phyloP scores from a whole-genome alignment of 2,329 filamentous ascomycete species.

The Chrysosporium queenslandicum region DNA sequence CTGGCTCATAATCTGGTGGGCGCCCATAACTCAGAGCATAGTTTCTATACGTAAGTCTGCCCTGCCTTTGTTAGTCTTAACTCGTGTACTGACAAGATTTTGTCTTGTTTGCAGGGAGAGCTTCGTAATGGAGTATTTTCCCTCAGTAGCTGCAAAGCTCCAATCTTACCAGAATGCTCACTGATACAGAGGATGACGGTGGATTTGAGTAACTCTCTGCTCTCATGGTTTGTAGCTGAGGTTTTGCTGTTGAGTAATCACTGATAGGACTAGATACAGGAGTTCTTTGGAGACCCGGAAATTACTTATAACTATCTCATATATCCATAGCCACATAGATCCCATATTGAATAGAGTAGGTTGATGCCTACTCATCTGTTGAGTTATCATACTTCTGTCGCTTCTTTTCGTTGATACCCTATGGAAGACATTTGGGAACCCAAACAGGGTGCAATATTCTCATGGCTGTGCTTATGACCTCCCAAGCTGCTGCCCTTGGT shows the following conservation, averaged over 20 bases:
- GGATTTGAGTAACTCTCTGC: neutral
- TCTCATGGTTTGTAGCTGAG: neutral
- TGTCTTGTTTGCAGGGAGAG: constrained; percentile 49
- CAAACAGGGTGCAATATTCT: too few relatives aligned
- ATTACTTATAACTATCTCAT: too few relatives aligned
- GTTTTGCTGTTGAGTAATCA: neutral
- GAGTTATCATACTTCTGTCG: neutral
- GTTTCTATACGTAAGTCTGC: constrained; percentile 54
- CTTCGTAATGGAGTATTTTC: constrained; percentile 68
- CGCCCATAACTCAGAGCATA: constrained; percentile 67
- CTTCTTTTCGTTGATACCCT: neutral
- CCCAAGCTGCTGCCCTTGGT: too few relatives aligned
- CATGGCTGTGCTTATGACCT: too few relatives aligned
- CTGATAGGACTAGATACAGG: neutral
- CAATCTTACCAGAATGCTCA: constrained; percentile 3
- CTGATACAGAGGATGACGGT: neutral
- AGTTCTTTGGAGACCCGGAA: neutral
- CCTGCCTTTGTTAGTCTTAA: neutral
- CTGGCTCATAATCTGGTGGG: constrained; percentile 84
- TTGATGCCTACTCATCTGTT: neutral
- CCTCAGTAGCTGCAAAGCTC: constrained; percentile 31
- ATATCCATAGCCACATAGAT: neutral
- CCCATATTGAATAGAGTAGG: neutral
- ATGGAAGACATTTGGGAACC: neutral
- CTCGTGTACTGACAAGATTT: neutral